Percentiles rank a stretch among this genome's conserved stretches.
These are phyloP conservation scores for Biscogniauxia marginata DNA, from an alignment of 2,329 filamentous ascomycete genomes.

Conservation along the genomic window DNA sequence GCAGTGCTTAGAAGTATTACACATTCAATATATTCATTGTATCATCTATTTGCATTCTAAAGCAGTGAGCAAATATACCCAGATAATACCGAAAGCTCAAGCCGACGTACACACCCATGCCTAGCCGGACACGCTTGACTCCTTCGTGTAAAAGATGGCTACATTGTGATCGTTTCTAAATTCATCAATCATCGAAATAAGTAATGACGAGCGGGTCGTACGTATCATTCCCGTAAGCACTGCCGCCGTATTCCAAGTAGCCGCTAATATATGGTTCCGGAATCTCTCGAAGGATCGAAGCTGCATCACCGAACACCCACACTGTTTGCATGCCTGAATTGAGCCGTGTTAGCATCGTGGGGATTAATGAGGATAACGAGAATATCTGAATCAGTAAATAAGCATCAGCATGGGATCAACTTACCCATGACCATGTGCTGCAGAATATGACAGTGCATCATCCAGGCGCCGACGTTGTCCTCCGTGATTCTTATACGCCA, in stretches of 20 bases:
- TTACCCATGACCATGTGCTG: constrained; percentile 58
- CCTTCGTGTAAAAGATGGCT: neutral
- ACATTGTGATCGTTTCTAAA: neutral
- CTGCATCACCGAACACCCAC: constrained; percentile 40
- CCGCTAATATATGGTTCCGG: constrained; percentile 37
- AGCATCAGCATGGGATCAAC: neutral
- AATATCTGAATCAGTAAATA: too few relatives aligned
- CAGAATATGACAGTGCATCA: constrained; percentile 60
- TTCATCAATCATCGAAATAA: constrained; percentile 18
- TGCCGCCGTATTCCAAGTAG: constrained; percentile 45
- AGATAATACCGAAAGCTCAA: neutral
- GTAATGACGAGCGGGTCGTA: constrained; percentile 33
- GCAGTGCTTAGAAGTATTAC: neutral
- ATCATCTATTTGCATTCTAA: neutral
- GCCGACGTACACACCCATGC: neutral
- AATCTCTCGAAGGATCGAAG: constrained; percentile 35
- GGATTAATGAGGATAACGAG: too few relatives aligned
- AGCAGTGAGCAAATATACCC: neutral
- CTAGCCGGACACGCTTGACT: neutral
- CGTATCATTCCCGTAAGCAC: constrained; percentile 42
- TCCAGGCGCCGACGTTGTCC: constrained; percentile 56
- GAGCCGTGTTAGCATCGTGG: neutral
- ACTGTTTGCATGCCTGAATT: constrained; percentile 37
- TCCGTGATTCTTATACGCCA: constrained; percentile 51
- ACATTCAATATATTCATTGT: neutral